Percentiles rank a stretch among this genome's conserved stretches.
Evolutionary conservation across 768 basidiomycete species (phyloP).

Genomic region (Strobilomyces dryophilus): DNA sequence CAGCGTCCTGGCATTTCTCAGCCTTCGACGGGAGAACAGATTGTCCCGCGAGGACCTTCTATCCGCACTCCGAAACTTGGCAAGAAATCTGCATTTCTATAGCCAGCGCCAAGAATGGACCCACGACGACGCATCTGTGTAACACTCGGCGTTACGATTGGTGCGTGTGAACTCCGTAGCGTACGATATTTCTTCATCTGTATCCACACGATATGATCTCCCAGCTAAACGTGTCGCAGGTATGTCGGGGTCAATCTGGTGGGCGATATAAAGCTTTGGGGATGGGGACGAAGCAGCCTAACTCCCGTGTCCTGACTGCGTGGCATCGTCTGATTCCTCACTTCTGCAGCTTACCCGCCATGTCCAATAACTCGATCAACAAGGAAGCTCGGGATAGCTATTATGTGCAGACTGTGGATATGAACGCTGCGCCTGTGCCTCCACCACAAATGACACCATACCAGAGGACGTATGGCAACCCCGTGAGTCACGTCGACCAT

Average conservation of each 20-base stretch:
- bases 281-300: background rate
- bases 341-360: constrained; percentile 1
- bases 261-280: constrained; percentile 16
- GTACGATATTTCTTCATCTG: background rate
- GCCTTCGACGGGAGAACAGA: background rate
- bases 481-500: constrained; percentile 9
- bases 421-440: constrained; percentile 13
- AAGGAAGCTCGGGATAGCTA: constrained; percentile 24
- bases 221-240: background rate
- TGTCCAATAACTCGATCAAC: constrained; percentile 22
- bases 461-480: constrained; percentile 27
- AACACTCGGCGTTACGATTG: background rate
- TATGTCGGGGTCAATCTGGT: background rate
- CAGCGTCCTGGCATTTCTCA: background rate
- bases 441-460: constrained; percentile 20
- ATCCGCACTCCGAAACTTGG: background rate
- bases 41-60: constrained; percentile 4
- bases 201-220: background rate
- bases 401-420: constrained; percentile 25
- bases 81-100: constrained; percentile 16
- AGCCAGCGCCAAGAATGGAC: constrained; percentile 2
- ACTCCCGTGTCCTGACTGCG: background rate
- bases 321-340: background rate
- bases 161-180: constrained; percentile 1
- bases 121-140: background rate